Base-by-base conservation (phyloP, 164 flowering plant genomes). In the Stephania japonica region DNA sequence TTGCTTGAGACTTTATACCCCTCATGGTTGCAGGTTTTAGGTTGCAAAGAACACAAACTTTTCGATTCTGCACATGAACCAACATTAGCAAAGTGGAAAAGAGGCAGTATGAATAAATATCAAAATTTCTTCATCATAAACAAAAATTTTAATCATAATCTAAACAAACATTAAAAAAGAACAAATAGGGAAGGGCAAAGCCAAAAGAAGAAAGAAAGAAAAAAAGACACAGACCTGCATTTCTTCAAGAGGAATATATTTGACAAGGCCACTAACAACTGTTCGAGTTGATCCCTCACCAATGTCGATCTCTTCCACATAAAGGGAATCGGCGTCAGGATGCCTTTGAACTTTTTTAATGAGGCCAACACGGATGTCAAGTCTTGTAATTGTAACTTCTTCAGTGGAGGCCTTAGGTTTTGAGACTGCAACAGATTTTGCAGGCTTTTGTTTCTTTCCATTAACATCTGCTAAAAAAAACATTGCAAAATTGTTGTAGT, bases 241-340 rank as follows among this genome's bases (percentile, higher is more conserved):
- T 75, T 95, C 91, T 73, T 93, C 98, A 8, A 95, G 83, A 67
- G 97, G 93, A 77, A 93, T 90, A 79, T 81, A 85, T 41, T 94
- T 95, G 80, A 95, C 99, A 63, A 95, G 96, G 71, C 99, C 99
- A 84, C 98, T 95, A 65, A 95, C 98, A 77, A 95, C 97, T 26
- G 97, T 93, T 24, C 99, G 78, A 47, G 89, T 82, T 64, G 85
- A 73, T 25, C 63, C 85, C 80, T 90, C 99, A 74, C 99, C 99
- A 67, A 95, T 90, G 73, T 95, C 97, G 65, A 95, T 95, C 84
- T 93, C 94, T 85, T 95, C 99, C n/a, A 95, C 92, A 70, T 91
- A 95, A 23, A 95, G 80, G 23, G 98, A 85, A 81, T 95, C 98
- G 59, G 99, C 98, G 86, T 90, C 94, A 32, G 98, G 98, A 85